Evolutionary conservation across 306 rosid species (phyloP), one percentile per base, ranked within the genome.

Genomic region (Trifolium subterraneum): DNA sequence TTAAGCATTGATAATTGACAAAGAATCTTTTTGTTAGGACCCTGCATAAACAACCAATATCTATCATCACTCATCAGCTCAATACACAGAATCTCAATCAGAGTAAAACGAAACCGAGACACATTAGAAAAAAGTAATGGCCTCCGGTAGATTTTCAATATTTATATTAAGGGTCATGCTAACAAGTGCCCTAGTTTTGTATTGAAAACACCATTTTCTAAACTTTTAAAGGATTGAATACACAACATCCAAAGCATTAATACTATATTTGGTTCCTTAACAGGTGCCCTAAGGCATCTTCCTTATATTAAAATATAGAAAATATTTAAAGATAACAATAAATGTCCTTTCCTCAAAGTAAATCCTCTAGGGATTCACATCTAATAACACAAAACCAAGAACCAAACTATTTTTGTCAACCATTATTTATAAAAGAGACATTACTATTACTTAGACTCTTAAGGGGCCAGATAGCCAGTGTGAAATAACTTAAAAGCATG

Each of bases 1-100:
- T 89, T 90, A 54, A 91, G 98, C 97, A 94, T 94, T 48, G 98
- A 94, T 56, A 94, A 87, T 33, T 94, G 93, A 82, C 96, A 88
- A 36, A 94, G 96, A 77, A 94, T 88, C 65, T 78, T 81, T 77
- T 88, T 91, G 81, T 94, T 72, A 41, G 87, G 95, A 82, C 90
- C 90, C 98, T 94, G 89, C 82, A 72, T 68, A 68, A 69, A 47
- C 44, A 61, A 68, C 52, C 78, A 50, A 25, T 29, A 72, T 71
- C 18, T 11, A 77, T 71, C 68, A 65, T 39, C 51, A 64, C 44
- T 64, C 68, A 75, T 22, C 67, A 66, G 50, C 38, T 79, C 77
- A 82, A 36, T 45, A 36, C 15, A 69, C 11, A 55, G 48, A 78
- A 45, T 39, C 50, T 70, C 66, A 66, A 41, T 79, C 48, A 61